Base-by-base conservation (phyloP, 2,329 filamentous ascomycete genomes). In the Septoria linicola region DNA sequence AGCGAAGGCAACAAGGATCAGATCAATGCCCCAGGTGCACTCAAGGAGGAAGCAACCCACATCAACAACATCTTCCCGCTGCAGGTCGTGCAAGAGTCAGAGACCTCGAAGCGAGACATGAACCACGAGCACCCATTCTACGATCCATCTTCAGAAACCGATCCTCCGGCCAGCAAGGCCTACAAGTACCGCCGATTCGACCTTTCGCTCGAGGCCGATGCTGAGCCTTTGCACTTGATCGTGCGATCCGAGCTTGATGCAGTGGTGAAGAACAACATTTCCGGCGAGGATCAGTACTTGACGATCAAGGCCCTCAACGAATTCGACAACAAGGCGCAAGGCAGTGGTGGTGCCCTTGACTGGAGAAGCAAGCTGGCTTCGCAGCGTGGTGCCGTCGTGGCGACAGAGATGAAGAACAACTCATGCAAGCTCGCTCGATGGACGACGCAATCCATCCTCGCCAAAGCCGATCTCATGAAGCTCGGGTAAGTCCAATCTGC, bases 381-480 rank as follows among this genome's bases (percentile, higher is more conserved):
- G 64, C 91, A 96, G 78, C 87, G 93, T 66, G 93, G 93, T 83
- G 93, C 93, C 51, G 92, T 99, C 36, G 88, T 99, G 20, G 93
- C 93, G 16, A 99, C 93, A 10, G 93, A 99, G 79, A 99, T 99
- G 93, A 99, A 99, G 88, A 99, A 99, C 83, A 99, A 99, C 82
- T 90, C 85, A 69, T 95, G 89, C 87, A 99, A 99, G 80, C 85
- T 99, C 58, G 93, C 93, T 52, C 81, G 93, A 71, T 99, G 93
- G 93, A 96, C 93, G 25, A 89, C 92, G 36, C 93, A 99, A 79
- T 89, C 87, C 68, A 96, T 99, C 68, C 83, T 99, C 52, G 91
- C 92, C 70, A 91, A 91, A 76, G 91, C 93, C n/a, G 93, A 99
- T 70, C 80, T 90, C 61, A 96, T 99, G 90, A 99, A 97, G 80